These are phyloP conservation scores for Geotrichum macrosporum DNA, from an alignment of 1,139 yeast genomes.

Conservation along the genomic window DNA sequence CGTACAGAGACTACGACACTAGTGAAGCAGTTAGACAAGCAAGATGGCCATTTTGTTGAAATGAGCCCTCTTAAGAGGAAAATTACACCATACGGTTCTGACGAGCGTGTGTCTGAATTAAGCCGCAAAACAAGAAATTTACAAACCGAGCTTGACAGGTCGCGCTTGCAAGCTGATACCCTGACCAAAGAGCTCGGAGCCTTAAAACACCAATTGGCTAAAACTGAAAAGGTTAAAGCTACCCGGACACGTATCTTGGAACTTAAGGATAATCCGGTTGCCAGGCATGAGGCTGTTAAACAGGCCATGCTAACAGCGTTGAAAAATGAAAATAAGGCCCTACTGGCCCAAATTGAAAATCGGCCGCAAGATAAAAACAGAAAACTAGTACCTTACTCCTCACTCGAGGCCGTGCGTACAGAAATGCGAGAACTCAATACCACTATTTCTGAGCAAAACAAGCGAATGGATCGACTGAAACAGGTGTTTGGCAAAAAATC, in stretches of 20 bases:
- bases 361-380: conserved; percentile 25
- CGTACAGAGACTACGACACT: conserved; percentile 50
- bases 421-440: conserved; percentile 51
- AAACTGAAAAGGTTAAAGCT: conserved; percentile 32
- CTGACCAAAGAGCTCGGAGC: conserved; percentile 30
- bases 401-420: conserved; percentile 59
- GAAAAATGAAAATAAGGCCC: conserved; percentile 56
- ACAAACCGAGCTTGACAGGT: conserved; percentile 32
- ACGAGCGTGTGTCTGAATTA: conserved; percentile 40
- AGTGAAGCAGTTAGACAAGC: conserved; percentile 39
- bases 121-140: conserved; percentile 32
- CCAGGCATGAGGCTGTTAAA: conserved; percentile 60
- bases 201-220: conserved; percentile 42
- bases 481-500: conserved; percentile 67
- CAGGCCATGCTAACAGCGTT: conserved; percentile 50
- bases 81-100: conserved; percentile 26
- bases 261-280: conserved; percentile 63
- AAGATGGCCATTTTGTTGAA: conserved; percentile 29
- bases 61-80: conserved; percentile 19
- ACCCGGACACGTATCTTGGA: conserved; percentile 51
- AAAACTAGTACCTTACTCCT: conserved; percentile 51
- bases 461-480: conserved; percentile 56
- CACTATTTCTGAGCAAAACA: conserved; percentile 51
- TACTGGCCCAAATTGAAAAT: conserved; percentile 37
- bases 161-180: conserved; percentile 26